A percentile compares a stretch with the other conserved stretches of the same genome.
Conservation (phyloP, 768 basidiomycete genomes). For the Rhizopogon vesiculosus region DNA sequence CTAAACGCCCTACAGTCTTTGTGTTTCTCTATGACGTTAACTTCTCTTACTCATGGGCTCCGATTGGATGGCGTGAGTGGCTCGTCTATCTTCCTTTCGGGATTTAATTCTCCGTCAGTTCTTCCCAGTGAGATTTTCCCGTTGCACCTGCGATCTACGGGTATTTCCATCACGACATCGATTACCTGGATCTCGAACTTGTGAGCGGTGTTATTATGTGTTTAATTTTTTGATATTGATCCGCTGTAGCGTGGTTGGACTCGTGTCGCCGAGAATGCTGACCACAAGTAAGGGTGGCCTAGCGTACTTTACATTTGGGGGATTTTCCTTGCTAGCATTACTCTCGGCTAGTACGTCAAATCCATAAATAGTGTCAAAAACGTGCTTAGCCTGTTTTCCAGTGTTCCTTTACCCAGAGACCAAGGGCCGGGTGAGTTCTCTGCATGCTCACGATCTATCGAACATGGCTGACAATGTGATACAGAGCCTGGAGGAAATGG, state of each 20-base stretch:
- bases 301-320: conserved; percentile 26
- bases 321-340: conserved; percentile 21
- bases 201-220: conserved; percentile 7
- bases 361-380: background rate
- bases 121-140: conserved; percentile 39
- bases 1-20: conserved; percentile 25
- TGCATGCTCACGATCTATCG: background rate
- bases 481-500: conserved; percentile 29
- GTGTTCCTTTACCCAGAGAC: conserved; percentile 26
- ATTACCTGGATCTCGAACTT: conserved; percentile 38
- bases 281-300: conserved; percentile 14
- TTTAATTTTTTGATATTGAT: background rate
- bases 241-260: conserved; percentile 18
- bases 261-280: conserved; percentile 25
- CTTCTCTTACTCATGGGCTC: conserved; percentile 31
- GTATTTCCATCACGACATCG: conserved; percentile 38
- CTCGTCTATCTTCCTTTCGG: conserved; percentile 1
- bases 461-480: background rate
- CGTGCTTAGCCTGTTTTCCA: background rate
- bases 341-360: conserved; percentile 21
- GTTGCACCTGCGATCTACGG: conserved; percentile 35
- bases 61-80: conserved; percentile 23
- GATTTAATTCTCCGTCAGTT: conserved; percentile 15
- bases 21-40: conserved; percentile 35
- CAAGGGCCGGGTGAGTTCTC: conserved; percentile 25